Evolutionary conservation across 768 basidiomycete genomes (phyloP).

Genomic region (Dacryopinax spathularia): DNA sequence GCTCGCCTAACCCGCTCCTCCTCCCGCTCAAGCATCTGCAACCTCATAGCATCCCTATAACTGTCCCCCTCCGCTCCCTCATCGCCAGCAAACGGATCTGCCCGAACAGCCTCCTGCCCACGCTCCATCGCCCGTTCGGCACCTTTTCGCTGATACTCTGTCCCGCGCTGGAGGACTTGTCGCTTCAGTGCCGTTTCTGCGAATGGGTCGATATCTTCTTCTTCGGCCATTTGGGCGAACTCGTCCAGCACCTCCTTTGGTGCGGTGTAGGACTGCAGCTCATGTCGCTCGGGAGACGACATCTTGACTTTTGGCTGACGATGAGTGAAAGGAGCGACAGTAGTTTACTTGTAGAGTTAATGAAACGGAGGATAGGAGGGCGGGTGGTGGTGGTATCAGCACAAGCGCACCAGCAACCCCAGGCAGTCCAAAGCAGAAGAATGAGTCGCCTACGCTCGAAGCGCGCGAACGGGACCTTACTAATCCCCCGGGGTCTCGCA

Average conservation of each 20-base stretch:
- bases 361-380: neutral
- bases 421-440: neutral
- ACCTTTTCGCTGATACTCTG: conserved; percentile 84
- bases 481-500: neutral
- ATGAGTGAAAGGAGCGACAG: neutral
- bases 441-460: too few relatives aligned
- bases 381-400: conserved; percentile 5
- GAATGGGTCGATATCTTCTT: conserved; percentile 82
- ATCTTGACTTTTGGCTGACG: neutral
- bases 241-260: conserved; percentile 90
- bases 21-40: conserved; percentile 83
- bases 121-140: conserved; percentile 31
- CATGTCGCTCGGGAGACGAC: conserved; percentile 32
- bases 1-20: conserved; percentile 68
- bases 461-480: neutral
- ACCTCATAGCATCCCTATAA: conserved; percentile 92
- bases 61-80: conserved; percentile 55
- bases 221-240: conserved; percentile 85
- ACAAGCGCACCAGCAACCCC: neutral
- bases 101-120: conserved; percentile 32
- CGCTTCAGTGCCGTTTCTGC: conserved; percentile 85
- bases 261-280: conserved; percentile 81
- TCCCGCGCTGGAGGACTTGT: conserved; percentile 86
- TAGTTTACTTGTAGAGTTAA: too few relatives aligned
- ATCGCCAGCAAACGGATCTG: conserved; percentile 56